These are phyloP conservation scores for Colletotrichum sp. DNA, from an alignment of 2,329 filamentous ascomycete species.

Conservation along the genomic window DNA sequence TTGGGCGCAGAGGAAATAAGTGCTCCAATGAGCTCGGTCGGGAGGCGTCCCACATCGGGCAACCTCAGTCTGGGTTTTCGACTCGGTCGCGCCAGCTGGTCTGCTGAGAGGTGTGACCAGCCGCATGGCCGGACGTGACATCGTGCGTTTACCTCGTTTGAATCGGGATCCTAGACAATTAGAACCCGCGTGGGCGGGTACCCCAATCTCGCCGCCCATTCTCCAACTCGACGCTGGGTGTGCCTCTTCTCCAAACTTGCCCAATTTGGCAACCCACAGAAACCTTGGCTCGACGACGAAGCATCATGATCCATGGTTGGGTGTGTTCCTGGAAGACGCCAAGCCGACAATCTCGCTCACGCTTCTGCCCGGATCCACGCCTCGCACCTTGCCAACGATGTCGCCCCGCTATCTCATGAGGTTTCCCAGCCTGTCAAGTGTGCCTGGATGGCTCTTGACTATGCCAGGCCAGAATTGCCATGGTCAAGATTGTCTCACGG, in stretches of 20 bases:
- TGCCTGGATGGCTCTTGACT: not conserved
- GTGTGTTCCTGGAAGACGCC: not conserved
- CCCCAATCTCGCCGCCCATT: not conserved
- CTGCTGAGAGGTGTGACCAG: slow-evolving; percentile 7
- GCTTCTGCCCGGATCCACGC: too few species aligned
- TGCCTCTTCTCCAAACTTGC: slow-evolving; percentile 4
- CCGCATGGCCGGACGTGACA: slow-evolving; percentile 13
- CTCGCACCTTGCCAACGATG: not conserved
- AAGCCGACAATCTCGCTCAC: not conserved
- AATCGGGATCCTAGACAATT: not conserved
- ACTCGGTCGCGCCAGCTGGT: slow-evolving; percentile 5
- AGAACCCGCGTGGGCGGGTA: not conserved
- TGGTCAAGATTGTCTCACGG: slow-evolving; percentile 6
- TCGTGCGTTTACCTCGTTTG: not conserved
- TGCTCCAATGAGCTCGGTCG: slow-evolving; percentile 15
- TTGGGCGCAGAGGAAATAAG: slow-evolving; percentile 1
- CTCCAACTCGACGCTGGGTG: not conserved
- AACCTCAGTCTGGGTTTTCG: not conserved
- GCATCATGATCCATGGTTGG: slow-evolving; percentile 1
- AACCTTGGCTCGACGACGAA: slow-evolving; percentile 19
- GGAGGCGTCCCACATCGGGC: slow-evolving; percentile 4
- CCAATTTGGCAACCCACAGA: not conserved
- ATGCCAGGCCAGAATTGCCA: not conserved
- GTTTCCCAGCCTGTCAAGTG: not conserved
- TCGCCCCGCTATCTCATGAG: not conserved